Percentiles rank a stretch among this genome's conserved stretches.
These are phyloP conservation scores for Kodamaea neixiangensis DNA, from an alignment of 805 yeast species.

Conservation along the genomic window DNA sequence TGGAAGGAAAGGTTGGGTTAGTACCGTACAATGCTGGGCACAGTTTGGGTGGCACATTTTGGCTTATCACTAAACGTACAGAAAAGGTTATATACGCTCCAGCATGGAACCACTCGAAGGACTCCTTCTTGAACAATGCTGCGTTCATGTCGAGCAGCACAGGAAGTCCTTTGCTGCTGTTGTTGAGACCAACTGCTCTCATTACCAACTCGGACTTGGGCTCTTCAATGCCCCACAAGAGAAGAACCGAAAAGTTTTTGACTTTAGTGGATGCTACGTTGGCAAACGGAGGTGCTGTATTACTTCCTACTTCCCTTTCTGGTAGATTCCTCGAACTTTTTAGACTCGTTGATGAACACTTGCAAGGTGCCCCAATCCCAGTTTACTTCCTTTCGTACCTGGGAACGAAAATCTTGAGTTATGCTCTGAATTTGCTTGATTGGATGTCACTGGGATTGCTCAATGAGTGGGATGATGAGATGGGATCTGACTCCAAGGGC, in stretches of 20 bases:
- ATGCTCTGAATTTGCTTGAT: constrained; percentile 88
- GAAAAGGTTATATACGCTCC: constrained; percentile 89
- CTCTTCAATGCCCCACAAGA: constrained; percentile 59
- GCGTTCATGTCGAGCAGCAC: constrained; percentile 49
- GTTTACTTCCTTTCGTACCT: constrained; percentile 75
- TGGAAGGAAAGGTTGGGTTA: constrained; percentile 64
- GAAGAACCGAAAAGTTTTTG: constrained; percentile 63
- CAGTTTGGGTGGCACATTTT: constrained; percentile 88
- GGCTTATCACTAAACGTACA: constrained; percentile 72
- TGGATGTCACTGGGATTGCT: constrained; percentile 94
- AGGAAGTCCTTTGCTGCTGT: constrained; percentile 63
- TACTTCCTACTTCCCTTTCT: constrained; percentile 79
- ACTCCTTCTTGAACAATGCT: constrained; percentile 77
- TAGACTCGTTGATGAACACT: constrained; percentile 67
- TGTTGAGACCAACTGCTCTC: constrained; percentile 78
- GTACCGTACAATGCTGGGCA: constrained; percentile 93
- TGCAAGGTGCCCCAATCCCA: constrained; percentile 62
- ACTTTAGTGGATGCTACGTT: constrained; percentile 65
- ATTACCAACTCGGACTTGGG: constrained; percentile 75
- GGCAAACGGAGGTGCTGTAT: constrained; percentile 74
- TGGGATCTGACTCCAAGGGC: constrained; percentile 41
- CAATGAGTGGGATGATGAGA: constrained; percentile 71
- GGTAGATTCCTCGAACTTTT: constrained; percentile 81
- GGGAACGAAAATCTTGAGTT: constrained; percentile 73
- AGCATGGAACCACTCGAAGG: constrained; percentile 93